phyloP scores from a whole-genome alignment of 192 early-diverging fungal genomes.

The Podila verticillata region DNA sequence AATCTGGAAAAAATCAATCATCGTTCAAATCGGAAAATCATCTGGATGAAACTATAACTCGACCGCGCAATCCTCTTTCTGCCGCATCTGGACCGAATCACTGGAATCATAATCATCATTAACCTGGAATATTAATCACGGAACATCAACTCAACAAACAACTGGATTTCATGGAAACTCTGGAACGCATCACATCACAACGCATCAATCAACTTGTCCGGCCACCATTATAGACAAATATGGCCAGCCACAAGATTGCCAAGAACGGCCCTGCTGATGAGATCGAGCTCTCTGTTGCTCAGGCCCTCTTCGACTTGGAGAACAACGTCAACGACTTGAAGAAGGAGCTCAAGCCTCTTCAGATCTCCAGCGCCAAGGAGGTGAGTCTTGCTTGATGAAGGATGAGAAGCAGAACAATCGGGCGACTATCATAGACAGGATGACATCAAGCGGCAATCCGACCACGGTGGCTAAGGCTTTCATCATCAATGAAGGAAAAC shows the following conservation, averaged over 20 bases:
- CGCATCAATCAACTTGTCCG: not conserved
- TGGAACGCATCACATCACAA: not conserved
- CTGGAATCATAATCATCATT: no score
- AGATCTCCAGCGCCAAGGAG: slow-evolving; percentile 96
- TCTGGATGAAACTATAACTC: not conserved
- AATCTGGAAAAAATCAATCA: slow-evolving; percentile 8
- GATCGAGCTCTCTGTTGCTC: slow-evolving; percentile 95
- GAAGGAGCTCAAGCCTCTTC: slow-evolving; percentile 95
- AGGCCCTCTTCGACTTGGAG: slow-evolving; percentile 95
- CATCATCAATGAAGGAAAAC: no score
- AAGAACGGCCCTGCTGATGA: slow-evolving; percentile 68
- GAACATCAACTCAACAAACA: no score
- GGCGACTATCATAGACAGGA: not conserved
- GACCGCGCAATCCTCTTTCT: no score
- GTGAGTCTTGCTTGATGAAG: slow-evolving; percentile 53
- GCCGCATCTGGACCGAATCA: no score
- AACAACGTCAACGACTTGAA: slow-evolving; percentile 95
- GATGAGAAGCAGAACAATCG: not conserved
- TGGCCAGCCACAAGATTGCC: slow-evolving; percentile 57
- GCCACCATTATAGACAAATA: slow-evolving; percentile 28
- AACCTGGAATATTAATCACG: no score
- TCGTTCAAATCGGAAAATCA: not conserved
- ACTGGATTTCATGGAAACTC: not conserved
- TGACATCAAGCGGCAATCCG: not conserved
- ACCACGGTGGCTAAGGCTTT: no score